phyloP scores from a whole-genome alignment of 139 green algal genomes.

The Tetradesmus obliquus region DNA sequence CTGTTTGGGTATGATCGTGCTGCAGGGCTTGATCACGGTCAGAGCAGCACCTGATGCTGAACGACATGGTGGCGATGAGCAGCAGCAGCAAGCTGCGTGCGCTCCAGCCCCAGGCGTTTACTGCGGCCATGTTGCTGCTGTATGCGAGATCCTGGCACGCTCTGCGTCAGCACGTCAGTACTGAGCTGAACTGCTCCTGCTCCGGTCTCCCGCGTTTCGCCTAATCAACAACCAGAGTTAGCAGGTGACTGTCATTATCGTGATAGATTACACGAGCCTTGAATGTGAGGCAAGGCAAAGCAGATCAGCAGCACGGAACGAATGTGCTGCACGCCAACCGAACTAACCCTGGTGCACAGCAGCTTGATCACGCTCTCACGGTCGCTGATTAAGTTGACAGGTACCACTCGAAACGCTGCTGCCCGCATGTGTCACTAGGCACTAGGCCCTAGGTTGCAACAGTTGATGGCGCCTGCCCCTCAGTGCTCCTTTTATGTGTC shows the following conservation, averaged over 20 bases:
- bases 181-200: background rate
- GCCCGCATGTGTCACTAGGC: background rate
- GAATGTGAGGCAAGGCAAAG: background rate
- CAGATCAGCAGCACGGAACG: background rate
- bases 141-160: background rate
- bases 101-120: constrained; percentile 37
- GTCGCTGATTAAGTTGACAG: background rate
- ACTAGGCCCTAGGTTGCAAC: background rate
- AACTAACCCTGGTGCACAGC: background rate
- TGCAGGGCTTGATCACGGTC: background rate
- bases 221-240: background rate
- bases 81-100: constrained; percentile 62
- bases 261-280: background rate
- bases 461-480: too few species aligned
- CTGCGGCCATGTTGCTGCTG: background rate
- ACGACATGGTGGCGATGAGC: constrained; percentile 77
- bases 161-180: background rate
- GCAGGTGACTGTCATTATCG: background rate
- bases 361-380: background rate
- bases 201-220: background rate
- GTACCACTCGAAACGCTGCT: background rate
- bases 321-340: background rate
- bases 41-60: constrained; percentile 60
- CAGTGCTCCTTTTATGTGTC: too few species aligned
- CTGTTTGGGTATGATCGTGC: background rate